These are phyloP conservation scores for Cercospora beticola DNA, from an alignment of 2,329 filamentous ascomycete genomes.

Conservation along the genomic window DNA sequence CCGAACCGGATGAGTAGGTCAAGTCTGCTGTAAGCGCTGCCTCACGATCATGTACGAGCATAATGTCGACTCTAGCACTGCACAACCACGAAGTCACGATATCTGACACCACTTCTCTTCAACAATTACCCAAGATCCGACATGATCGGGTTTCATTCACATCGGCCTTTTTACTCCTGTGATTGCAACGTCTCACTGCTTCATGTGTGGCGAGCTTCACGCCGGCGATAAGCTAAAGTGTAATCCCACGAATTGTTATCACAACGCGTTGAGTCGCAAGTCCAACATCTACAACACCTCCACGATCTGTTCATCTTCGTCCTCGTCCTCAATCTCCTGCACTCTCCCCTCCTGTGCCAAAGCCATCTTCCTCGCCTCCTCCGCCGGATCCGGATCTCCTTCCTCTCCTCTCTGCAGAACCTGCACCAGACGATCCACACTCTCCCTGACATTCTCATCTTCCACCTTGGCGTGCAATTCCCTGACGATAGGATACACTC, in stretches of 20 bases:
- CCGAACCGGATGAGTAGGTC: constrained; percentile 41
- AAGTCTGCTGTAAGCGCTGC: background rate
- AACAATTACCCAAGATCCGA: background rate
- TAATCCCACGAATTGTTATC: background rate
- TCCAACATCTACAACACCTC: constrained; percentile 22
- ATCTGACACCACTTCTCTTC: background rate
- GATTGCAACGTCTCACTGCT: background rate
- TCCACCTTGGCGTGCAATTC: constrained; percentile 79
- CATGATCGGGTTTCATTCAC: background rate
- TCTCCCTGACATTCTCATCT: constrained; percentile 77
- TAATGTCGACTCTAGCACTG: background rate
- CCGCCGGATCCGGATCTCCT: constrained; percentile 43
- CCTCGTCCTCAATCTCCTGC: constrained; percentile 44
- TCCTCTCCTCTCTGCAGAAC: constrained; percentile 80
- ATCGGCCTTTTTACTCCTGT: background rate
- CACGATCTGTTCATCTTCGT: constrained; percentile 30
- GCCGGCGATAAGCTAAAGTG: background rate
- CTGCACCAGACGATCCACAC: constrained; percentile 86
- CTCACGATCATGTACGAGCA: background rate
- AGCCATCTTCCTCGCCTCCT: constrained; percentile 39
- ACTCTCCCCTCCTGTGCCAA: constrained; percentile 38
- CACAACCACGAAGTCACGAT: background rate
- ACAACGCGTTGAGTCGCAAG: background rate
- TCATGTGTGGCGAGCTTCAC: background rate
- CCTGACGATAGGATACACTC: constrained; percentile 85